Evolutionary conservation across 2,329 filamentous ascomycete species (phyloP).

Genomic region (Colletotrichum agaves): DNA sequence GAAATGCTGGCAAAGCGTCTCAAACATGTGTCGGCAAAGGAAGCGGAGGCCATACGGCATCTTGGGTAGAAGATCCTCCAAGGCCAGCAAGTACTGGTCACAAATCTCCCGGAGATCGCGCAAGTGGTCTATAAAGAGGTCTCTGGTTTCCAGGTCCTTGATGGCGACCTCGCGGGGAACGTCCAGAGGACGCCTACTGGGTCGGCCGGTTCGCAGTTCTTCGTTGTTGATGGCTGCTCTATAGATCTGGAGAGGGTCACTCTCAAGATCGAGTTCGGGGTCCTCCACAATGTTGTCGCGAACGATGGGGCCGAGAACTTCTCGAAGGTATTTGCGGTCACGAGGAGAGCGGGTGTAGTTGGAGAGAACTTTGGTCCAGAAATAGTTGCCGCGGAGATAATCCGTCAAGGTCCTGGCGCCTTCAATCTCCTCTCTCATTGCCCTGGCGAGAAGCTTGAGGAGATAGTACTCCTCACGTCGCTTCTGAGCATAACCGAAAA

Average conservation of each 20-base stretch:
- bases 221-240: constrained; percentile 96
- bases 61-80: constrained; percentile 85
- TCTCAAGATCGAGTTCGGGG: constrained; percentile 89
- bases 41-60: constrained; percentile 96
- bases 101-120: constrained; percentile 94
- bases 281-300: constrained; percentile 95
- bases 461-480: constrained; percentile 96
- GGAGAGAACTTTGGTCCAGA: constrained; percentile 87
- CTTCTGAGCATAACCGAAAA: constrained; percentile 98
- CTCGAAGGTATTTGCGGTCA: constrained; percentile 91
- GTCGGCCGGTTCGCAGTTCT: constrained; percentile 88
- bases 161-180: constrained; percentile 95
- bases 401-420: constrained; percentile 79
- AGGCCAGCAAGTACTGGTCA: constrained; percentile 84
- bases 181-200: constrained; percentile 83
- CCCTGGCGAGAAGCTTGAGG: constrained; percentile 84
- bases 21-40: constrained; percentile 86
- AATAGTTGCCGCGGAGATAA: constrained; percentile 88
- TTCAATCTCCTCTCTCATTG: constrained; percentile 87
- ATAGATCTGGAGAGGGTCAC: constrained; percentile 97
- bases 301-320: constrained; percentile 85
- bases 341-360: constrained; percentile 92
- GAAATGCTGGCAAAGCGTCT: constrained; percentile 81
- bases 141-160: constrained; percentile 90
- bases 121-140: constrained; percentile 92